A percentile compares a stretch with the other conserved stretches of the same genome.
Evolutionary conservation across 1,284 basidiomycete genomes (phyloP).

Genomic region (Ustilago nuda): DNA sequence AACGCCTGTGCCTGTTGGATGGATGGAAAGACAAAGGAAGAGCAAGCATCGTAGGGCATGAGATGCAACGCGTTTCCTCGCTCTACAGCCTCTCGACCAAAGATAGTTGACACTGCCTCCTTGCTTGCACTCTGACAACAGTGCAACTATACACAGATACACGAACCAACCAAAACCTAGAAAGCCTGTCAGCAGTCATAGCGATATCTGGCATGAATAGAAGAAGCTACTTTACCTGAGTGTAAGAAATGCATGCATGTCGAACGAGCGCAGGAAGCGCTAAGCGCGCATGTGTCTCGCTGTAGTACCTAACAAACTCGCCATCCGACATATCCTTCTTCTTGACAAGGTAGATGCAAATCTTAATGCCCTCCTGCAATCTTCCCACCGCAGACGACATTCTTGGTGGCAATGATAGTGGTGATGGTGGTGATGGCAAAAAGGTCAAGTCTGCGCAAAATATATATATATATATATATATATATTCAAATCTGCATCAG

Average conservation of each 20-base stretch:
- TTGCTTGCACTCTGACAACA: slow-evolving; percentile 18
- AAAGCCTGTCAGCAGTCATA: not conserved
- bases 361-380: slow-evolving; percentile 12
- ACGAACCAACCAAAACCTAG: not conserved
- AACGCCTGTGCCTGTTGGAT: slow-evolving; percentile 20
- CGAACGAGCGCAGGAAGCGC: slow-evolving; percentile 19
- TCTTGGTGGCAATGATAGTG: not conserved
- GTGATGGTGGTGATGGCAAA: not conserved
- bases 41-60: slow-evolving; percentile 29
- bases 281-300: slow-evolving; percentile 16
- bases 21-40: slow-evolving; percentile 27
- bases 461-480: too few relatives aligned
- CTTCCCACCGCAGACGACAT: not conserved
- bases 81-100: slow-evolving; percentile 23
- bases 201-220: not conserved
- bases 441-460: too few relatives aligned
- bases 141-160: slow-evolving; percentile 12
- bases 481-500: too few relatives aligned
- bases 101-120: slow-evolving; percentile 12
- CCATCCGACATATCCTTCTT: slow-evolving; percentile 17
- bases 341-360: slow-evolving; percentile 28
- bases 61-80: slow-evolving; percentile 20
- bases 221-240: slow-evolving; percentile 12
- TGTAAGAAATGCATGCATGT: slow-evolving; percentile 26
- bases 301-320: slow-evolving; percentile 29